These are phyloP conservation scores for Mortierella sp. DNA, from an alignment of 371 early-diverging fungal species.

Conservation along the genomic window DNA sequence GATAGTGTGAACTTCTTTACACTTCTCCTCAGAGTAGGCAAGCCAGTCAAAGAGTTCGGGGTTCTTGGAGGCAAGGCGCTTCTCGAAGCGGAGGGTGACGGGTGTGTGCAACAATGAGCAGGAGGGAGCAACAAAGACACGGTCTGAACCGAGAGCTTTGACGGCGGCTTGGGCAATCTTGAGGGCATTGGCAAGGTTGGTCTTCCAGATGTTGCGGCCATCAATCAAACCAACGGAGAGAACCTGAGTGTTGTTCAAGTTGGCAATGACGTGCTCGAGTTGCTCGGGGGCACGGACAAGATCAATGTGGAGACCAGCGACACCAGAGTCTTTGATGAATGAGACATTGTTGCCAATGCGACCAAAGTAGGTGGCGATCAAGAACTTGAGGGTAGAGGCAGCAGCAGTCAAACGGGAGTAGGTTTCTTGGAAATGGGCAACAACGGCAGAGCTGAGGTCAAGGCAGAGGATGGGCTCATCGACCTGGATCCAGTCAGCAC, in stretches of 20 bases:
- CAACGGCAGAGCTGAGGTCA: constrained; percentile 72
- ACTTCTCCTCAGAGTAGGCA: constrained; percentile 94
- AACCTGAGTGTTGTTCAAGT: constrained; percentile 63
- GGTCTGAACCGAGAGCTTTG: constrained; percentile 73
- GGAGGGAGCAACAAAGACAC: constrained; percentile 87
- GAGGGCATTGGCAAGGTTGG: constrained; percentile 83
- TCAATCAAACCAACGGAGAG: constrained; percentile 93
- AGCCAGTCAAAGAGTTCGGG: constrained; percentile 91
- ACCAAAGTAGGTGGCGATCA: constrained; percentile 96
- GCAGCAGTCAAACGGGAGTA: constrained; percentile 77
- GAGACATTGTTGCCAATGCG: constrained; percentile 80
- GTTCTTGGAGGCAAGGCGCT: constrained; percentile 76
- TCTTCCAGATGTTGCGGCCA: constrained; percentile 98
- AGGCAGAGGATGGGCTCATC: constrained; percentile 93
- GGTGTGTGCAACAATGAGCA: constrained; percentile 96
- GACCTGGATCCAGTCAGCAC: constrained; percentile 93
- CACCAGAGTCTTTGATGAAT: constrained; percentile 74
- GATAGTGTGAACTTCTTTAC: constrained; percentile 81
- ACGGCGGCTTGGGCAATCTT: constrained; percentile 77
- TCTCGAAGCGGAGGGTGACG: constrained; percentile 87
- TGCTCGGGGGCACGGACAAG: constrained; percentile 90
- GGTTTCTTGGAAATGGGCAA: constrained; percentile 65
- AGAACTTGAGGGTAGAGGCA: constrained; percentile 71
- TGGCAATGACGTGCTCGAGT: constrained; percentile 74
- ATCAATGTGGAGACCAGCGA: constrained; percentile 92